A percentile compares a stretch with the other conserved stretches of the same genome.
phyloP scores from a whole-genome alignment of 2,329 filamentous ascomycete genomes.

The Exserohilum rostratum region DNA sequence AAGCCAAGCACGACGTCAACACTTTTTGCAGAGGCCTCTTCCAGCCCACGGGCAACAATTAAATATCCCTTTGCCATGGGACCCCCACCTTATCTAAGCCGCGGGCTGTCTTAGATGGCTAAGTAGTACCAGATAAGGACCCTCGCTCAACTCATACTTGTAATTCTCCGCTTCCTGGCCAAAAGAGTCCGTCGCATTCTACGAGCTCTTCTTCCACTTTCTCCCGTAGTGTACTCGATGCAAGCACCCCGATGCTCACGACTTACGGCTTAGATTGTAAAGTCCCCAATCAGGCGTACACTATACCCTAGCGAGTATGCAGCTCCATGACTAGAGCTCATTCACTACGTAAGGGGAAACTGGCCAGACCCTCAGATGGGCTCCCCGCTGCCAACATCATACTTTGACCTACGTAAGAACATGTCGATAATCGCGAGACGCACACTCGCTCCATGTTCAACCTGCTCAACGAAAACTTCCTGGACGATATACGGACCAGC shows the following conservation, averaged over 20 bases:
- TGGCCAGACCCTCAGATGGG: neutral
- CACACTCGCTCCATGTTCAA: no score
- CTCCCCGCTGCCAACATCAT: slow-evolving; percentile 11
- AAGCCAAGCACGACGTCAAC: neutral
- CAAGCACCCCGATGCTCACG: slow-evolving; percentile 8
- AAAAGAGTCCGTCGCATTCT: slow-evolving; percentile 13
- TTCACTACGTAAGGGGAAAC: slow-evolving; percentile 7
- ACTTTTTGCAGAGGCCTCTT: neutral
- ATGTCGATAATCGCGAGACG: no score
- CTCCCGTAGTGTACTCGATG: no score
- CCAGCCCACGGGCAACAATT: neutral
- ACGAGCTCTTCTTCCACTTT: neutral
- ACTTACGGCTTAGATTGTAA: neutral
- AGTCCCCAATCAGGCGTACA: neutral
- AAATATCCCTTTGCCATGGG: slow-evolving; percentile 6
- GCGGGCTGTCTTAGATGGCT: slow-evolving; percentile 10
- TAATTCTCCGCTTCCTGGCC: no score
- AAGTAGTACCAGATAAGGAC: slow-evolving; percentile 10
- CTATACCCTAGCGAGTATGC: slow-evolving; percentile 8
- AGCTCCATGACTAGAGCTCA: slow-evolving; percentile 5
- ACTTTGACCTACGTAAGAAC: slow-evolving; percentile 7
- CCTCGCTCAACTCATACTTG: slow-evolving; percentile 7
- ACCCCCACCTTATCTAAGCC: slow-evolving; percentile 2
- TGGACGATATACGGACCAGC: neutral
- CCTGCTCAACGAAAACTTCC: no score